Evolutionary conservation across 2,329 filamentous ascomycete species (phyloP), one percentile per base, ranked within the genome.

Genomic region (Aureobasidium lini): DNA sequence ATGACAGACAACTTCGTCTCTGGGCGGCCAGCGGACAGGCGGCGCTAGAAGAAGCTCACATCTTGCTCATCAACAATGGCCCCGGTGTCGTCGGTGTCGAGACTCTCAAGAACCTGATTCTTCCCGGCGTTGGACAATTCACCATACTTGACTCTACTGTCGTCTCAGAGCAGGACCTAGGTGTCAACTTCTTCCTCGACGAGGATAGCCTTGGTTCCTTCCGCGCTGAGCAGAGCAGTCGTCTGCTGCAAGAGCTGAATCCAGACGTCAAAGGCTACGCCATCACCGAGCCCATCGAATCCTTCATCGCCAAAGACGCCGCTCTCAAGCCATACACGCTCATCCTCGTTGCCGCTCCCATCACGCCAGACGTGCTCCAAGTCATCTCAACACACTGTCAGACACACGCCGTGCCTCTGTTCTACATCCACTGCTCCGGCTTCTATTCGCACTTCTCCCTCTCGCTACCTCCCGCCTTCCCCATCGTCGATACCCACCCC

Each of bases 121-220:
- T 99, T 8, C 94, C 94, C 60, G 90, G 92, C 3, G 88, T 97
- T 67, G 95, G 94, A 8, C 84, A 85, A 29, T 99, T 96, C 72
- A 95, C 90, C 0, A 95, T 99, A 62, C 87, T 88, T 56, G 94
- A 99, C 68, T 85, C 88, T 6, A 83, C 85, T 1, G 72, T 81
- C 2, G 92, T 99, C n/a, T 79, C 78, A 1, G 87, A 95, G 65
- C 80, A 85, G 43, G 94, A 99, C 68, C 78, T 99, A 42, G 94
- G 95, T 4, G 87, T 96, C 63, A 99, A 99, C 75, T 99, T 99
- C 80, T 99, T 99, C 69, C 79, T 99, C 0, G 90, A 96, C 62
- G 85, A 94, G 66, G 77, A 80, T 50, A 87, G 85, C 64, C 71
- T 95, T 39, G 92, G 91, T 57, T 86, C 85, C 67, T 85, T 85